phyloP scores from a whole-genome alignment of 768 basidiomycete species.

The Leccinum boreale region DNA sequence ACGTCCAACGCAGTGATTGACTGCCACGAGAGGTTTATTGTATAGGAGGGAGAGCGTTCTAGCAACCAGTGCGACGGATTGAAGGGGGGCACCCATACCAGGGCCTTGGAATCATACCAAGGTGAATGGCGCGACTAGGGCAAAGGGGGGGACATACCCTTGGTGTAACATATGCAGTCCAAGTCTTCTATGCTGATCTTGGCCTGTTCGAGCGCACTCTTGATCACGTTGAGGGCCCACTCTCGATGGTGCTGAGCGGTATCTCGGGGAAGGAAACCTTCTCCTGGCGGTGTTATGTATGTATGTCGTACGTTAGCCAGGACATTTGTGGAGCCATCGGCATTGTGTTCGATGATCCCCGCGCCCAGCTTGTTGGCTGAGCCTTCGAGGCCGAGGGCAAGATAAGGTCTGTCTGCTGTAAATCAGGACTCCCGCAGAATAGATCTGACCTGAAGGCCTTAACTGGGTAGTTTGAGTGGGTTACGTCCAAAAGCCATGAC shows the following conservation, averaged over 20 bases:
- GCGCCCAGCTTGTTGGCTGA: constrained; percentile 98
- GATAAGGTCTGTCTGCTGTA: constrained; percentile 55
- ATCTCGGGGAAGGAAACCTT: constrained; percentile 94
- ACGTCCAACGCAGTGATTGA: constrained; percentile 99
- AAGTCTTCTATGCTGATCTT: constrained; percentile 69
- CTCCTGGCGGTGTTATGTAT: constrained; percentile 98
- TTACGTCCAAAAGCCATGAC: constrained; percentile 12
- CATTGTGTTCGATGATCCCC: constrained; percentile 82
- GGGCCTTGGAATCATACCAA: constrained; percentile 57
- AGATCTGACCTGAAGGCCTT: constrained; percentile 14
- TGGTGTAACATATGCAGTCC: constrained; percentile 96
- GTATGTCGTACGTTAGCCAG: constrained; percentile 95
- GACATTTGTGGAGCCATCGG: constrained; percentile 69
- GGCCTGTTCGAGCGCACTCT: constrained; percentile 69
- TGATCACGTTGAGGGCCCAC: constrained; percentile 83
- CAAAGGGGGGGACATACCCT: constrained; percentile 55
- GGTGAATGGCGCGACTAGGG: not conserved
- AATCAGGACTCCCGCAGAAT: constrained; percentile 15
- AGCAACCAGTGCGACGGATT: constrained; percentile 92
- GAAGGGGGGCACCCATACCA: constrained; percentile 98
- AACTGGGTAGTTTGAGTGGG: constrained; percentile 35
- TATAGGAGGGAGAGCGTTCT: constrained; percentile 86
- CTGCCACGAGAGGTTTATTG: constrained; percentile 89
- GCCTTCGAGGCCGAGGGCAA: constrained; percentile 96
- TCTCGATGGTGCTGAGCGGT: constrained; percentile 95